phyloP scores from a whole-genome alignment of 495 filamentous ascomycete genomes.

The Penicillium salamii region DNA sequence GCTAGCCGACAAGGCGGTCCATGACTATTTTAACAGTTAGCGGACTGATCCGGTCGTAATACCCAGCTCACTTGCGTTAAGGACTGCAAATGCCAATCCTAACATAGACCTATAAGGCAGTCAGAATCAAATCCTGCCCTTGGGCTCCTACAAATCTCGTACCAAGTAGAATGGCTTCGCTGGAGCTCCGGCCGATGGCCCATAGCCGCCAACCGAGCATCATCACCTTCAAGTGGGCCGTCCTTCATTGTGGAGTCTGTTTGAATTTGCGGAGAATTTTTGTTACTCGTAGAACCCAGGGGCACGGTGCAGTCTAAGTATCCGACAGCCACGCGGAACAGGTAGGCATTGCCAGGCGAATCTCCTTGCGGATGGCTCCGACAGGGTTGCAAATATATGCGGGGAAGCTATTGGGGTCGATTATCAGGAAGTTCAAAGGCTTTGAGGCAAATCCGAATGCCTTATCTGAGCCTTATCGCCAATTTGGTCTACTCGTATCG shows the following conservation, averaged over 20 bases:
- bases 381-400: background rate
- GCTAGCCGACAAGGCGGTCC: slow-evolving; percentile 45
- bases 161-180: slow-evolving; percentile 47
- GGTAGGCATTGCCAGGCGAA: slow-evolving; percentile 10
- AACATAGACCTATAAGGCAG: slow-evolving; percentile 34
- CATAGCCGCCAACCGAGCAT: slow-evolving; percentile 53
- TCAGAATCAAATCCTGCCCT: background rate
- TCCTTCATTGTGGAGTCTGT: slow-evolving; percentile 17
- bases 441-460: background rate
- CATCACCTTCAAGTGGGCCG: slow-evolving; percentile 28
- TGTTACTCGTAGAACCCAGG: background rate
- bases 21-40: slow-evolving; percentile 23
- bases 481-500: no score
- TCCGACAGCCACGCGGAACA: background rate
- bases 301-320: slow-evolving; percentile 2
- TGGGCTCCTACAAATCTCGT: background rate
- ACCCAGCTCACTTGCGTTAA: slow-evolving; percentile 34
- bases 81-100: slow-evolving; percentile 45
- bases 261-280: background rate
- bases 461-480: slow-evolving; percentile 5
- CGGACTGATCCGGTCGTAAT: background rate
- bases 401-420: background rate
- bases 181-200: slow-evolving; percentile 60
- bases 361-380: background rate
- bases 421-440: background rate